Conservation (phyloP, 2,329 filamentous ascomycete species). For the Arthrobotrys iridis region DNA sequence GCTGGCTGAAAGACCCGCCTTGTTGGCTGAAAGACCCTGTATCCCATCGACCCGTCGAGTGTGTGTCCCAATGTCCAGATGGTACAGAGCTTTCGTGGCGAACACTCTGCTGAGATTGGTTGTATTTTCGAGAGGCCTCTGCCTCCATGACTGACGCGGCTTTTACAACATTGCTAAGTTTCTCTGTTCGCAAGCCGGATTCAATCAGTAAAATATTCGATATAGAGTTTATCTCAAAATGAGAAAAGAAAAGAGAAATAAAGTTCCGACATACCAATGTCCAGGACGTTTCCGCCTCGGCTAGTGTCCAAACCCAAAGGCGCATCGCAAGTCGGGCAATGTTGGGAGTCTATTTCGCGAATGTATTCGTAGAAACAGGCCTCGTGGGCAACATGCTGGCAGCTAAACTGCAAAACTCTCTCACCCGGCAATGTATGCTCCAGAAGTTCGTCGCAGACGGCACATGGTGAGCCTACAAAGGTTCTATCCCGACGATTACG, state of each 20-base stretch:
- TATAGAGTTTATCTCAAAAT: constrained; percentile 50
- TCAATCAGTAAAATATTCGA: constrained; percentile 45
- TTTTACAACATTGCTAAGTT: constrained; percentile 91
- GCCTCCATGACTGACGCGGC: constrained; percentile 70
- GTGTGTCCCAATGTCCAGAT: constrained; percentile 40
- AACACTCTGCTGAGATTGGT: constrained; percentile 44
- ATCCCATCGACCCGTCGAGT: constrained; percentile 43
- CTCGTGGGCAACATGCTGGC: constrained; percentile 95
- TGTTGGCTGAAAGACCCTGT: constrained; percentile 55
- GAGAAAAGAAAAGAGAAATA: constrained; percentile 56
- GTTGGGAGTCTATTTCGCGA: constrained; percentile 90
- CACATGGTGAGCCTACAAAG: constrained; percentile 93
- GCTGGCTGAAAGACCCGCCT: constrained; percentile 63
- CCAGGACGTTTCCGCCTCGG: constrained; percentile 88
- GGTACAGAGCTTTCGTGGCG: constrained; percentile 39
- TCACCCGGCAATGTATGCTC: constrained; percentile 95
- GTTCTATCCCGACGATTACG: constrained; percentile 88
- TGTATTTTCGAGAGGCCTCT: constrained; percentile 45
- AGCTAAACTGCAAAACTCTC: constrained; percentile 93
- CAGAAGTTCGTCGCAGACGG: constrained; percentile 94
- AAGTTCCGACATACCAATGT: constrained; percentile 75
- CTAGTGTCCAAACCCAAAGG: constrained; percentile 91
- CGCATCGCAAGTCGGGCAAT: constrained; percentile 92
- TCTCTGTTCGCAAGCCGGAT: constrained; percentile 71
- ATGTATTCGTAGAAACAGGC: constrained; percentile 99